phyloP scores from a whole-genome alignment of 192 early-diverging fungal species.

The Coemansia sp. region DNA sequence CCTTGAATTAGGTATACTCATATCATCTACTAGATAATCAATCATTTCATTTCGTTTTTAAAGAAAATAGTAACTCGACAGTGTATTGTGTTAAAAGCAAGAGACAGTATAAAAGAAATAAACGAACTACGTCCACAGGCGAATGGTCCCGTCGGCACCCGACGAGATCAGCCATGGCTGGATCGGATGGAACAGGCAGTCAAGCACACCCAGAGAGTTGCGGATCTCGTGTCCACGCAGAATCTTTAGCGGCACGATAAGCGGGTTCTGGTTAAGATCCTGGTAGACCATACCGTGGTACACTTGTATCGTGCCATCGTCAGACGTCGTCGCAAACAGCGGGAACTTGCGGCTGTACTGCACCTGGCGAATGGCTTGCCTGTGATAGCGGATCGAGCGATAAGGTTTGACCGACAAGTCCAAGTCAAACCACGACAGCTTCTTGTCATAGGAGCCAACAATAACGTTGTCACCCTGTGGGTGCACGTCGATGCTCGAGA shows the following conservation, averaged over 20 bases:
- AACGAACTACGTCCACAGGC: constrained; percentile 74
- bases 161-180: constrained; percentile 97
- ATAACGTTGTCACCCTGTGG: constrained; percentile 95
- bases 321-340: constrained; percentile 88
- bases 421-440: constrained; percentile 96
- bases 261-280: constrained; percentile 93
- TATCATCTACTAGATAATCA: neutral
- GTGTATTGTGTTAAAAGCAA: neutral
- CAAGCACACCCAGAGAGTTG: constrained; percentile 76
- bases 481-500: constrained; percentile 93
- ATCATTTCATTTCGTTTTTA: neutral
- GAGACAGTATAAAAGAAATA: neutral
- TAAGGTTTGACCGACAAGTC: constrained; percentile 93
- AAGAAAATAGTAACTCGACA: neutral
- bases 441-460: constrained; percentile 94
- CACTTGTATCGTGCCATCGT: constrained; percentile 92
- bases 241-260: constrained; percentile 98
- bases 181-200: constrained; percentile 90
- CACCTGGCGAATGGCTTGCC: constrained; percentile 85
- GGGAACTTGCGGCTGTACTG: constrained; percentile 86
- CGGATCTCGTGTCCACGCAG: constrained; percentile 76
- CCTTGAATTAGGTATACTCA: constrained; percentile 7
- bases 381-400: constrained; percentile 89
- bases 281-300: constrained; percentile 99
- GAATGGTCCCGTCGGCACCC: constrained; percentile 88